Conservation (phyloP, 768 basidiomycete genomes). For the Boletus coccyginus region DNA sequence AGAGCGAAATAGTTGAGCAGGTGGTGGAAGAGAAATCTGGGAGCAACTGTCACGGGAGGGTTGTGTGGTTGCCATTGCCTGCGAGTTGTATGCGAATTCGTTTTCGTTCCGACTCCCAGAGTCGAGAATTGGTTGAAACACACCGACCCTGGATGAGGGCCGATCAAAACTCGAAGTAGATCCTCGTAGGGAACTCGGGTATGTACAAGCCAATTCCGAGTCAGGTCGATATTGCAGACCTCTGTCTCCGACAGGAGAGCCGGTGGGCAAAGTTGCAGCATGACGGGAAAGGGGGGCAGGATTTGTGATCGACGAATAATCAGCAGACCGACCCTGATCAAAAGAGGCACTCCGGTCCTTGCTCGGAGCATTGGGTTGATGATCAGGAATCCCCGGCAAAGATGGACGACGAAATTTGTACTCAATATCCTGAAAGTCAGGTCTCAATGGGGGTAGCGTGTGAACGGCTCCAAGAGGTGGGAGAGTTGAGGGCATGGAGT, state of each 20-base stretch:
- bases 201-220: conserved; percentile 13
- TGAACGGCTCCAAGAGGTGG: conserved; percentile 21
- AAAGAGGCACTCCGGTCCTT: conserved; percentile 14
- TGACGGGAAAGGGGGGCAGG: conserved; percentile 4
- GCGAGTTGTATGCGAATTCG: conserved; percentile 10
- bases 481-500: conserved; percentile 25
- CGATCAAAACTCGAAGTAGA: conserved; percentile 17
- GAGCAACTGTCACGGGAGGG: conserved; percentile 10
- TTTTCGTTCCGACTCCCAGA: conserved; percentile 5
- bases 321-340: conserved; percentile 15
- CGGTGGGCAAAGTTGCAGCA: background rate
- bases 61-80: background rate
- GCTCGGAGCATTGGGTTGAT: conserved; percentile 2
- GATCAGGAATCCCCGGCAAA: conserved; percentile 16
- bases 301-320: conserved; percentile 3
- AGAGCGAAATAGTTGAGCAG: conserved; percentile 28
- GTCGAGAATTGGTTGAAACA: conserved; percentile 9
- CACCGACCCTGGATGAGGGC: conserved; percentile 16
- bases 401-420: conserved; percentile 34
- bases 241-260: conserved; percentile 11
- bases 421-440: conserved; percentile 26
- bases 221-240: conserved; percentile 10
- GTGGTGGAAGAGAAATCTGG: conserved; percentile 33
- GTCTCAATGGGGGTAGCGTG: conserved; percentile 28
- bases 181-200: conserved; percentile 18